Base-by-base conservation (phyloP, 257 asterid genomes). In the Osmanthus fragrans region DNA sequence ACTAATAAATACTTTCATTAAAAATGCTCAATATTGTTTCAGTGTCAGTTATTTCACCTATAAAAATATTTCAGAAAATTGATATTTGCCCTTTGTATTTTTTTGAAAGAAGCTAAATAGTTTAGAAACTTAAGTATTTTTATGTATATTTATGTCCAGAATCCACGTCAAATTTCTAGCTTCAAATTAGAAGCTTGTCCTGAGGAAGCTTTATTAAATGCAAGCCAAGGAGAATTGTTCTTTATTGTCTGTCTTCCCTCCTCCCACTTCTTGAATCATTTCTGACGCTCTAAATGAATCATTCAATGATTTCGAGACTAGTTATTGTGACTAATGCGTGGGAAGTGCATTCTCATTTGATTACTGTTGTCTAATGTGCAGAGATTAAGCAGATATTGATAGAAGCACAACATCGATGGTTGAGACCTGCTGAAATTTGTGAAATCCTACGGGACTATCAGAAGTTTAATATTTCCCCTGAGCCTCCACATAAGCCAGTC, bases 401-500 rank as follows among this genome's bases (percentile, higher is more conserved):
- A 21, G 98, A 94, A 86, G 97, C 92, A 51, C 90, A 88, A 73
- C 87, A 92, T 70, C 91, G 98, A 78, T 94, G 98, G 98, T 87
- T 94, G 85, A 88, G 98, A 83, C 97, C 98, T 68, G 94, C 98
- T 75, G 98, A 94, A 86, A 89, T 92, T 80, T 88, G 91, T 90
- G 98, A 94, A 85, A 92, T 94, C 51, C 80, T 94, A 49, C 82
- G 89, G 81, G 91, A 90, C 89, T 85, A 86, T 73, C 83, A 78
- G 64, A 91, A 90, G 90, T 92, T 92, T 73, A 86, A 84, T 56
- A 89, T 94, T 73, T 87, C 95, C 49, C 87, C 93, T 2, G 97
- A 94, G 89, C 92, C 98, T 79, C 97, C 97, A 71, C 76, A 42
- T 71, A 92, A 89, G 85, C 98, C 98, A 86, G 85, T 89, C 75